Evolutionary conservation across 163 green algal species (phyloP).

Genomic region (Coccomyxa subellipsoidea): DNA sequence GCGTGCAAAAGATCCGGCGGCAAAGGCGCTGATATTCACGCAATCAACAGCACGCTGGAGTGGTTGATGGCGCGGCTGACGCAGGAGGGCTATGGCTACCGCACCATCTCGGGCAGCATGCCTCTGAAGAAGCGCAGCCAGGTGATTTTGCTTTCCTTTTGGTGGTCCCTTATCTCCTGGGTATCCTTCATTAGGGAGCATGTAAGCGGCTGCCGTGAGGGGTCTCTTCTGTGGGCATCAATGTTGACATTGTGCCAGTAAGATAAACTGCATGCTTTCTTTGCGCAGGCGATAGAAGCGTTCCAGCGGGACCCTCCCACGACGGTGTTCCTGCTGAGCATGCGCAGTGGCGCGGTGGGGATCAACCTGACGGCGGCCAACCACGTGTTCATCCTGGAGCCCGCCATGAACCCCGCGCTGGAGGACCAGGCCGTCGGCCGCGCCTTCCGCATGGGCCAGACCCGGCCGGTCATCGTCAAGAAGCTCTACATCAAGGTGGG

Average conservation of each 20-base stretch:
- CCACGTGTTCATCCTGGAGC: conserved; percentile 98
- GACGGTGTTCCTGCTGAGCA: conserved; percentile 96
- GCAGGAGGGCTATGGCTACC: conserved; percentile 54
- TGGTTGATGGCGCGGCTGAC: conserved; percentile 57
- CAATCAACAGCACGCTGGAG: conserved; percentile 46
- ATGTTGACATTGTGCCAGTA: too few species aligned
- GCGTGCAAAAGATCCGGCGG: conserved; percentile 45
- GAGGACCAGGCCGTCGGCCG: conserved; percentile 89
- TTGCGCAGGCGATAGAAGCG: conserved; percentile 45
- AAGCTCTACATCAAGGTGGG: conserved; percentile 62
- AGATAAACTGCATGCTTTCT: neutral
- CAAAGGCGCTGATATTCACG: conserved; percentile 77
- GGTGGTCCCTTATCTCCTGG: too few species aligned
- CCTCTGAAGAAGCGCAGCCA: conserved; percentile 55
- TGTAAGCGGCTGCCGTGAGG: neutral
- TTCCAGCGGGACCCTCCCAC: conserved; percentile 94
- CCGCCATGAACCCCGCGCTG: conserved; percentile 93
- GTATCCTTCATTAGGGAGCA: too few species aligned
- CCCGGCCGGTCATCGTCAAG: conserved; percentile 91
- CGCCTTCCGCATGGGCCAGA: conserved; percentile 96
- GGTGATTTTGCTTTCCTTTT: conserved; percentile 8
- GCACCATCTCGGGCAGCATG: conserved; percentile 64
- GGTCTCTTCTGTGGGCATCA: neutral
- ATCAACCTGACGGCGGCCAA: conserved; percentile 98
- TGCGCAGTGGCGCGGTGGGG: conserved; percentile 88